Evolutionary conservation across 495 filamentous ascomycete species (phyloP).

Genomic region (Sabuloglossum arenarium): DNA sequence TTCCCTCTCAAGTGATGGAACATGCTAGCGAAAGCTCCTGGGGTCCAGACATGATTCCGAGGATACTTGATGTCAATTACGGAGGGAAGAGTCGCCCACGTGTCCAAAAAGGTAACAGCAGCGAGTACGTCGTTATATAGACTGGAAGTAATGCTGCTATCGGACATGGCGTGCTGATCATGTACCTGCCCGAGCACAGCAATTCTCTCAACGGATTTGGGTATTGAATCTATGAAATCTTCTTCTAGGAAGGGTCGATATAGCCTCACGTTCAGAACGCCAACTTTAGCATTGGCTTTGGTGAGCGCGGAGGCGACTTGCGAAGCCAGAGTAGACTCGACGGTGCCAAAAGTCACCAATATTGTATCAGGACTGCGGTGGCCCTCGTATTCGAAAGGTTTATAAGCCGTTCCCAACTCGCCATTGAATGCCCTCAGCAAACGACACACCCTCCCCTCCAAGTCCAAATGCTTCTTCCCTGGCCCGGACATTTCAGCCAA

Average conservation of each 20-base stretch:
- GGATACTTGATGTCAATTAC: slow-evolving; percentile 79
- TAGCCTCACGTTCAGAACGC: slow-evolving; percentile 75
- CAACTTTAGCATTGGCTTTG: slow-evolving; percentile 50
- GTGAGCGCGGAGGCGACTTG: slow-evolving; percentile 60
- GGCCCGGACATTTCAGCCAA: slow-evolving; percentile 33
- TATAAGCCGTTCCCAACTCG: slow-evolving; percentile 83
- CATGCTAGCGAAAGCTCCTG: slow-evolving; percentile 48
- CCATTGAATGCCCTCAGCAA: slow-evolving; percentile 68
- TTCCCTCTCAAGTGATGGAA: slow-evolving; percentile 38
- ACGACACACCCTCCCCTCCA: slow-evolving; percentile 50
- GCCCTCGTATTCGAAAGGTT: slow-evolving; percentile 87
- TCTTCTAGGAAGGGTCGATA: slow-evolving; percentile 92
- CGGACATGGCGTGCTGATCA: slow-evolving; percentile 32
- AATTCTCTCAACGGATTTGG: slow-evolving; percentile 49
- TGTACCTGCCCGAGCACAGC: slow-evolving; percentile 45
- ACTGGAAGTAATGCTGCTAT: slow-evolving; percentile 53
- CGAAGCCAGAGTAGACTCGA: slow-evolving; percentile 65
- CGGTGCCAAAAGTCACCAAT: slow-evolving; percentile 77
- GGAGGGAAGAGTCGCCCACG: slow-evolving; percentile 32
- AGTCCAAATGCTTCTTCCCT: slow-evolving; percentile 48
- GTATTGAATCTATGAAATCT: slow-evolving; percentile 65
- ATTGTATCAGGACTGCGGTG: slow-evolving; percentile 56
- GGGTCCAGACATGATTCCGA: slow-evolving; percentile 58
- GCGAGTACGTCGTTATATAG: slow-evolving; percentile 80
- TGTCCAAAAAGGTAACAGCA: slow-evolving; percentile 55